Evolutionary conservation across 2,329 filamentous ascomycete genomes (phyloP), one percentile per base, ranked within the genome.

Genomic region (Macroventuria anomochaeta): DNA sequence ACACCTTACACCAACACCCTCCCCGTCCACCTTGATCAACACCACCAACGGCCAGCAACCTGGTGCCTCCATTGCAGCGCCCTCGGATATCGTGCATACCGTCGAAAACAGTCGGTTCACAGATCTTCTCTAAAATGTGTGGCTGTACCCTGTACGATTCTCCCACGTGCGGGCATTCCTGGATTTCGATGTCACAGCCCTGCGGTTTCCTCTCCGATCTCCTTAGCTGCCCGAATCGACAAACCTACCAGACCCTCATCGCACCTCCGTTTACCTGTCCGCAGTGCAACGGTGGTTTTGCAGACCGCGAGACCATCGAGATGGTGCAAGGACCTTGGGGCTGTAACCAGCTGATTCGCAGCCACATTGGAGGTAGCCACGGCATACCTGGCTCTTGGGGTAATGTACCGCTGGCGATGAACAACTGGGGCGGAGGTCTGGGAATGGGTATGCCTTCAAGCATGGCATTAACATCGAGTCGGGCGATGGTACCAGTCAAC

Each of bases 141-240:
- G 68, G 70, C 23, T 77, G 76, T 26, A 73, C 73, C 13, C 71
- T 75, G 42, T 80, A 76, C 69, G 74, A 76, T 60, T 81, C 79
- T 0, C 67, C 69, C 6, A 73, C 70, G 42, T 83, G 81, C 65
- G 64, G 66, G 7, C 80, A 83, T 57, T 70, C 75, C 23, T 84
- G 80, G 80, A 66, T 82, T 47, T 76, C 74, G 20, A 77, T 83
- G 59, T 69, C 68, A 20, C 65, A 73, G 11, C 75, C 78, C 7
- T 83, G 81, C 64, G 68, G 64, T 5, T 68, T 67, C 28, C 65
- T 69, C 31, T 68, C 67, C 20, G 73, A 80, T 48, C 71, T 80
- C 15, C 58, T 76, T 31, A 77, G 61, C 52, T 80, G 78, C 57
- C 73, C 74, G 7, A 59, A 71, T 46, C 77, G 76, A 42, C 59